These are phyloP conservation scores for Sordariomycetes sp. DNA, from an alignment of 2,329 filamentous ascomycete species.

Conservation along the genomic window DNA sequence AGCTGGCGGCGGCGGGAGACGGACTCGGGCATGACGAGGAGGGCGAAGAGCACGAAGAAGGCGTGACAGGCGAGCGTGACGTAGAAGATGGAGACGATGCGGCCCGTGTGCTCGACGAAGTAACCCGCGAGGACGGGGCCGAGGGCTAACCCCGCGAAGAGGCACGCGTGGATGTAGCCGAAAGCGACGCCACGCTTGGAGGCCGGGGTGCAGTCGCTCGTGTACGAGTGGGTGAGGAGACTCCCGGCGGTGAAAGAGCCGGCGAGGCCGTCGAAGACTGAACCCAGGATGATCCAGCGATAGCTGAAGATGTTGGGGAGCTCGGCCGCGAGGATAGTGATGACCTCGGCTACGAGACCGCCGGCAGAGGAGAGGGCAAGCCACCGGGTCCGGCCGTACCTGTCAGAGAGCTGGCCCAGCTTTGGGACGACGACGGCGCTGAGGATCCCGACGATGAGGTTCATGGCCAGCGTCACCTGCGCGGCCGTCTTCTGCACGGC, in stretches of 20 bases:
- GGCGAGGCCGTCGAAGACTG: slow-evolving; percentile 66
- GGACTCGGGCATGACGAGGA: slow-evolving; percentile 71
- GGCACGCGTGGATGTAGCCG: slow-evolving; percentile 77
- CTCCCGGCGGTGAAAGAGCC: slow-evolving; percentile 82
- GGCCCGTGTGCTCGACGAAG: slow-evolving; percentile 63
- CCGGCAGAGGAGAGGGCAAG: slow-evolving; percentile 63
- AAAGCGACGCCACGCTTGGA: slow-evolving; percentile 71
- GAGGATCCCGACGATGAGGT: slow-evolving; percentile 59
- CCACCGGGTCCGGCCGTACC: slow-evolving; percentile 65
- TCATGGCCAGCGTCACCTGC: slow-evolving; percentile 65
- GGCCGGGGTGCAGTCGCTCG: slow-evolving; percentile 75
- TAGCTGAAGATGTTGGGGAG: slow-evolving; percentile 63
- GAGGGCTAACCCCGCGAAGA: slow-evolving; percentile 80
- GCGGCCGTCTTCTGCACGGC: slow-evolving; percentile 67
- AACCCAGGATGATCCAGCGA: slow-evolving; percentile 65
- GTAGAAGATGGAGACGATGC: slow-evolving; percentile 74
- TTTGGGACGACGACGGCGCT: slow-evolving; percentile 74
- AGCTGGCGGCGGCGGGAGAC: slow-evolving; percentile 60
- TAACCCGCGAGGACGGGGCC: slow-evolving; percentile 74
- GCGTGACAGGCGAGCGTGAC: slow-evolving; percentile 59
- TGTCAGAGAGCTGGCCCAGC: slow-evolving; percentile 74
- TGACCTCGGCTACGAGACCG: slow-evolving; percentile 58
- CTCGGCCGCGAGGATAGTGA: slow-evolving; percentile 66
- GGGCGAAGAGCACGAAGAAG: slow-evolving; percentile 59
- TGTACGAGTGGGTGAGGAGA: slow-evolving; percentile 69